These are phyloP conservation scores for Trametes villosa DNA, from an alignment of 768 basidiomycete genomes.

Conservation along the genomic window DNA sequence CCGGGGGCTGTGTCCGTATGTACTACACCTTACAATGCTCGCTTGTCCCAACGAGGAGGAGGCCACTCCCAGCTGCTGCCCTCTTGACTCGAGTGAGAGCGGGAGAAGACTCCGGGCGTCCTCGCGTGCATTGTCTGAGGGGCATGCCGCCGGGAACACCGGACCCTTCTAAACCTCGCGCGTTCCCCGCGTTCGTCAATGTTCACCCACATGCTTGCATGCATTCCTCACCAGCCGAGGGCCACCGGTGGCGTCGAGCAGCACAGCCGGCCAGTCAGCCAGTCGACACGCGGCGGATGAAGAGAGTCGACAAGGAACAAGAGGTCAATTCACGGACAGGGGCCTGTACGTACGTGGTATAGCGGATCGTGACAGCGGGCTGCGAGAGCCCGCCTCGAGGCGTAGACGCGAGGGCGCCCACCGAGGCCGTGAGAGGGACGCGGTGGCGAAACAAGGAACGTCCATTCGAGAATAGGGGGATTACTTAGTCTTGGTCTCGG, in stretches of 20 bases:
- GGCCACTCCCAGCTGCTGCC: no score
- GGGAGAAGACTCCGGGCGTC: no score
- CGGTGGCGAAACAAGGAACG: constrained; percentile 8
- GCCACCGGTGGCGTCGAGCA: not conserved
- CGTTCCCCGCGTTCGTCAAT: not conserved
- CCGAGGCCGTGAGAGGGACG: not conserved
- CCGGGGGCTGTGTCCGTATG: not conserved
- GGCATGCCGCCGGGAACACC: no score
- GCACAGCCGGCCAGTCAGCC: not conserved
- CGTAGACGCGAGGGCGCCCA: not conserved
- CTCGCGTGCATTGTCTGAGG: no score
- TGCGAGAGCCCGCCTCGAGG: not conserved
- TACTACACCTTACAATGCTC: constrained; percentile 2
- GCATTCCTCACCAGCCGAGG: not conserved
- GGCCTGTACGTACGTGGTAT: not conserved
- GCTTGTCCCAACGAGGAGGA: constrained; percentile 7
- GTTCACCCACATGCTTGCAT: not conserved
- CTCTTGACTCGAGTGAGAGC: no score
- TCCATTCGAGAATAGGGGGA: constrained; percentile 15
- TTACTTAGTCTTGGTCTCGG: constrained; percentile 19
- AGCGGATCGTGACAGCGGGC: not conserved
- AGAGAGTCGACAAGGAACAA: not conserved
- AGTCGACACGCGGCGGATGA: not conserved
- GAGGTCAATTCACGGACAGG: constrained; percentile 8
- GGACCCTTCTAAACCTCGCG: not conserved